Evolutionary conservation across 768 basidiomycete species (phyloP).

Genomic region (Naganishia kalamii): DNA sequence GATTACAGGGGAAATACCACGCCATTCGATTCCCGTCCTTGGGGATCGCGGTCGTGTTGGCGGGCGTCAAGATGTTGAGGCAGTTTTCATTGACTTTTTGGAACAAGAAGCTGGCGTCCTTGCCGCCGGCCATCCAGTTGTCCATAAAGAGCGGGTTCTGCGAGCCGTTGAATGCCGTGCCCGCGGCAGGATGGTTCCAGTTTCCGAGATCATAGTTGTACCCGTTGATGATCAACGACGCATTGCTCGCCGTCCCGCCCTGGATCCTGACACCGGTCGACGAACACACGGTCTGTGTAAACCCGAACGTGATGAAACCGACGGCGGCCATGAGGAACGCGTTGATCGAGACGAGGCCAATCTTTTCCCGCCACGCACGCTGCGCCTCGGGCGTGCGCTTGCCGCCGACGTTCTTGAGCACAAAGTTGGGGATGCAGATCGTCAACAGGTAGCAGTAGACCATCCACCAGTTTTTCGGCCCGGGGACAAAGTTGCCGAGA

Average conservation of each 20-base stretch:
- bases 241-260: conserved; percentile 66
- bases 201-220: conserved; percentile 83
- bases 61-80: conserved; percentile 64
- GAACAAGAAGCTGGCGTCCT: conserved; percentile 90
- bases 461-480: conserved; percentile 92
- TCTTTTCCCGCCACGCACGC: conserved; percentile 97
- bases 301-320: conserved; percentile 97
- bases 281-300: conserved; percentile 89
- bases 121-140: conserved; percentile 69
- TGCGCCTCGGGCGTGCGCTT: conserved; percentile 86
- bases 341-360: conserved; percentile 81
- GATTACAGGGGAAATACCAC: conserved; percentile 98
- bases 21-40: conserved; percentile 59
- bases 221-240: conserved; percentile 87
- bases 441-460: conserved; percentile 84
- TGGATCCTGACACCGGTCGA: conserved; percentile 75
- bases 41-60: conserved; percentile 64
- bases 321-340: conserved; percentile 79
- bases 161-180: conserved; percentile 63
- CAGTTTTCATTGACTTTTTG: conserved; percentile 86
- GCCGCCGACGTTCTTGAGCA: conserved; percentile 69
- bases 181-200: conserved; percentile 74
- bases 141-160: conserved; percentile 77
- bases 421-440: conserved; percentile 65
- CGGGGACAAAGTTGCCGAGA: conserved; percentile 69